Base-by-base conservation (phyloP, 2,329 filamentous ascomycete species). In the Stachybotrys elegans region DNA sequence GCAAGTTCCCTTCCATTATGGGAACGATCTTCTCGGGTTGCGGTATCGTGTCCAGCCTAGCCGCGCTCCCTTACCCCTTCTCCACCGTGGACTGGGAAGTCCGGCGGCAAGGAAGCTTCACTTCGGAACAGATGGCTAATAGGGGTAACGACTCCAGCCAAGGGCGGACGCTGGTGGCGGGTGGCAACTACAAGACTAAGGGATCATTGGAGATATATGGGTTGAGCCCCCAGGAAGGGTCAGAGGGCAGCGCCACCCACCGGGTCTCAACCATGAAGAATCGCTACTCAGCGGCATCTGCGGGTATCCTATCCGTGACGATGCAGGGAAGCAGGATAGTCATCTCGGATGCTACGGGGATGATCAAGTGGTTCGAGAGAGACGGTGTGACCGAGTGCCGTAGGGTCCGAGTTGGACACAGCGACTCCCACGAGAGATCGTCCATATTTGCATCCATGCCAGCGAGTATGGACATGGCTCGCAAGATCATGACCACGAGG, bases 201-300 rank as follows among this genome's bases (percentile, higher is more conserved):
- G 92, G 92, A 1, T 91, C 86, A 0, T 71, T 97, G 2, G 92
- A 97, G 58, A 69, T 95, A n/a, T 95, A 95, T 61, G 81, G 82
- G 13, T 66, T 88, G 20, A 65, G 51, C 34, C 59, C 51, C 35
- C 57, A 43, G 47, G 56, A 50, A 19, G 52, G 55, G n/a, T 49
- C 56, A 49, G 59, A 42, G 29, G 60, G 48, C 45, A 54, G 43
- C 44, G 51, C 41, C 42, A 49, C 56, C 42, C 44, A 54, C 37
- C 68, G 71, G 37, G 71, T 73, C 41, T 76, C 75, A 19, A 66
- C 69, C 12, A 80, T 83, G 61, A 83, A 84, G 51, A 97, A 97
- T 54, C 81, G 92, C 1, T 88, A 94, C 59, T 92, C 86, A 4
- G 86, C 87, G 0, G 86, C 87, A 1, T 75, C 78, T 34, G 87